Base-by-base conservation (phyloP, 2,329 filamentous ascomycete species). In the Leptographium flavum region DNA sequence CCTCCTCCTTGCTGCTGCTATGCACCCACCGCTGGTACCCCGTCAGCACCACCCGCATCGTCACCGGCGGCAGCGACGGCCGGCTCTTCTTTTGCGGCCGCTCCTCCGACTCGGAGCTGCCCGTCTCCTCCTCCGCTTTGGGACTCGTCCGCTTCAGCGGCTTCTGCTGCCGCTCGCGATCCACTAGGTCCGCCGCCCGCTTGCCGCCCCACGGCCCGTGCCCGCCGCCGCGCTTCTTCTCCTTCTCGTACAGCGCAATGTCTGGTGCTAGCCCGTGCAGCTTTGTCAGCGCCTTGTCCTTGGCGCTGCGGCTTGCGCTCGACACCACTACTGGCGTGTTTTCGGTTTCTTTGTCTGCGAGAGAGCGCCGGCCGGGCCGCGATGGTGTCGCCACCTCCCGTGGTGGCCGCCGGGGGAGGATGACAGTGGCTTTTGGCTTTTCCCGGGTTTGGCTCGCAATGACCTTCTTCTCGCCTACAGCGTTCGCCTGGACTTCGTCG, bases 181-280 rank as follows among this genome's bases (percentile, higher is more conserved):
- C 76, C 17, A 74, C 66, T 47, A 67, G 61, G 45, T 79, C 73
- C 3, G 75, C 70, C 1, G 77, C 77, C 42, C 76, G 68, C 55
- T 78, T 80, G 21, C 77, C 77, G 22, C 78, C 77, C 69, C 76
- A 81, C 0, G 71, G 67, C 2, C 63, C 65, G 27, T 62, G 61
- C 3, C 58, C 67, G 42, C 58, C 57, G 7, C 65, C 62, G 19
- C 92, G 79, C 65, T 94, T 95, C 67, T 76, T 87, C 64, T 98
- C 92, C 58, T 92, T 94, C 57, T 96, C 83, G 56, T 92, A 98
- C 28, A 93, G 67, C 2, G 81, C 82, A 56, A 96, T 87, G 57
- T 98, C 92, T 1, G 81, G 75, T 1, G 85, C 87, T 47, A 90
- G 69, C 31, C 76, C 74, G 45, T 92, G 85, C 8, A 96, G 65